Percentiles rank a stretch among this genome's conserved stretches.
These are phyloP conservation scores for Furcasterigmium furcatum DNA, from an alignment of 2,329 filamentous ascomycete species.

Conservation along the genomic window DNA sequence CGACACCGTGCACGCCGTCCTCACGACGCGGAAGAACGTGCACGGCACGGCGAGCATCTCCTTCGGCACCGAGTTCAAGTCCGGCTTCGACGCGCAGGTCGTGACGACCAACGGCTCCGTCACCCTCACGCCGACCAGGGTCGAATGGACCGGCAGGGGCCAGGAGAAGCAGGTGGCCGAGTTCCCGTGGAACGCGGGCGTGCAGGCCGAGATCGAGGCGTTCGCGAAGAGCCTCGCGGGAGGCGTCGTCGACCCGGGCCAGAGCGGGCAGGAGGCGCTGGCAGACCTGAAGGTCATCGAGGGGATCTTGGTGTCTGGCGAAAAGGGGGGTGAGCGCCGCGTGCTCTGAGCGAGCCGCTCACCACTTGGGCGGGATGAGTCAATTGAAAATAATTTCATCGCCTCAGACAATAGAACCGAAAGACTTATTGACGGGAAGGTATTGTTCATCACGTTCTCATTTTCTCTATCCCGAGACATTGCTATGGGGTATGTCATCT, in stretches of 20 bases:
- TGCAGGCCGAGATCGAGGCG: constrained; percentile 57
- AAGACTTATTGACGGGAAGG: not conserved
- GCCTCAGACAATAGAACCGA: too few species aligned
- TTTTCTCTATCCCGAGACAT: not conserved
- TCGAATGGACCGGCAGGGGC: not conserved
- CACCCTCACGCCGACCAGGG: constrained; percentile 35
- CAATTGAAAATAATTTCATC: too few species aligned
- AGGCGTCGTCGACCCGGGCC: constrained; percentile 45
- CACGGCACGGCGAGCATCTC: constrained; percentile 56
- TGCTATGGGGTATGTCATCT: not conserved
- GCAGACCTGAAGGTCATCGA: constrained; percentile 59
- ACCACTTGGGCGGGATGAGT: too few species aligned
- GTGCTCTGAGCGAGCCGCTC: too few species aligned
- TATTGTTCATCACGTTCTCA: not conserved
- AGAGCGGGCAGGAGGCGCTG: constrained; percentile 55
- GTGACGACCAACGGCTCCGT: constrained; percentile 57
- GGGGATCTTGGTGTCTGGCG: constrained; percentile 45
- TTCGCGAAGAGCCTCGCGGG: constrained; percentile 52
- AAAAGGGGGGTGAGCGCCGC: constrained; percentile 34
- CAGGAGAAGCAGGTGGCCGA: constrained; percentile 36
- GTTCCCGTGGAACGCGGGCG: constrained; percentile 49
- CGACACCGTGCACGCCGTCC: constrained; percentile 61
- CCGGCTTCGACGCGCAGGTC: constrained; percentile 49
- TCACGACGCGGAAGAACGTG: constrained; percentile 50
- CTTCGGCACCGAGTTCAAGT: constrained; percentile 51